Conservation (phyloP, 805 yeast genomes). For the Yamadazyma paraphyllophila region DNA sequence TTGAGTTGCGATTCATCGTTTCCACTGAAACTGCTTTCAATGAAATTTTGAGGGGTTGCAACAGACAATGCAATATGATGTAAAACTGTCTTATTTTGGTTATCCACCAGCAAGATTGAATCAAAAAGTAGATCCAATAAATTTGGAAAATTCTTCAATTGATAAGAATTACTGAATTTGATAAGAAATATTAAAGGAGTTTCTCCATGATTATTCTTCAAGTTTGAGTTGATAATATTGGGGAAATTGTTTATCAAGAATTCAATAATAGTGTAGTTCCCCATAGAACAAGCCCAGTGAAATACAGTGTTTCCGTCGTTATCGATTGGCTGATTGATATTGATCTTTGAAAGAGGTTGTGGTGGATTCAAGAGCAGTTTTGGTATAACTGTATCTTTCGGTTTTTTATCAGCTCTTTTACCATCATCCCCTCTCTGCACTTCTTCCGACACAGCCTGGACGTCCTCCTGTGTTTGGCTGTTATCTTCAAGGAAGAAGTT, state of each 20-base stretch:
- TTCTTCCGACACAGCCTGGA: conserved; percentile 16
- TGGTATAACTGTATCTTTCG: conserved; percentile 22
- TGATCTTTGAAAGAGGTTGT: conserved; percentile 48
- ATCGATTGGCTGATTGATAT: conserved; percentile 84
- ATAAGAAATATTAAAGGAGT: conserved; percentile 62
- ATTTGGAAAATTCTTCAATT: conserved; percentile 34
- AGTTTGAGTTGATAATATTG: conserved; percentile 62
- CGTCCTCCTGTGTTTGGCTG: conserved; percentile 16
- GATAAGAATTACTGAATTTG: conserved; percentile 39
- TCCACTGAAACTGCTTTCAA: conserved; percentile 11
- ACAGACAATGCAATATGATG: conserved; percentile 40
- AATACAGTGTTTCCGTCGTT: conserved; percentile 90
- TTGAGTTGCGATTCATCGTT: conserved; percentile 13
- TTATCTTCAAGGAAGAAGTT: conserved; percentile 52
- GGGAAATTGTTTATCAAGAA: conserved; percentile 59
- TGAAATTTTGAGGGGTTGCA: conserved; percentile 11
- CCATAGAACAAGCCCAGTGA: conserved; percentile 95
- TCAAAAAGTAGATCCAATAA: conserved; percentile 35
- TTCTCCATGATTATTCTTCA: conserved; percentile 83
- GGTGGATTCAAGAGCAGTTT: conserved; percentile 55
- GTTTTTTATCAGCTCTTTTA: conserved; percentile 11
- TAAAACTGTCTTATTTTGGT: conserved; percentile 38
- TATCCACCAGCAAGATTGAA: conserved; percentile 37
- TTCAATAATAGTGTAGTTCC: conserved; percentile 67
- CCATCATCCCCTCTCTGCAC: conserved; percentile 1